Evolutionary conservation across 495 filamentous ascomycete genomes (phyloP).

Genomic region (Xylaria longipes): DNA sequence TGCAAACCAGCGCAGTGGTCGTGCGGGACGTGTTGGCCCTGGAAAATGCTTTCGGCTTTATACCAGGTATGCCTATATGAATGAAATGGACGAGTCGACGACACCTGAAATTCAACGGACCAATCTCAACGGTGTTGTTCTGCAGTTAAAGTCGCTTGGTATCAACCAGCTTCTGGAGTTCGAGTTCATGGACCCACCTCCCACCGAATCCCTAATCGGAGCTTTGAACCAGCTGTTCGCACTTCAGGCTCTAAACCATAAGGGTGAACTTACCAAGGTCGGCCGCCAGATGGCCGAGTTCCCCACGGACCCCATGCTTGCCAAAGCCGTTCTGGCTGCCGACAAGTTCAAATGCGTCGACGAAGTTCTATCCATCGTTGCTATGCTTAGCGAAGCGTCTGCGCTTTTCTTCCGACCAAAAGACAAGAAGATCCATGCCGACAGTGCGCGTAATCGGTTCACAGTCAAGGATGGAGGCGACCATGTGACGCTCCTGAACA

Average conservation of each 20-base stretch:
- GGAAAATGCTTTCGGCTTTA: slow-evolving; percentile 96
- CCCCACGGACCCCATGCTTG: slow-evolving; percentile 91
- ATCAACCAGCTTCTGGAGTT: slow-evolving; percentile 95
- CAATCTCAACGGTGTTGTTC: slow-evolving; percentile 81
- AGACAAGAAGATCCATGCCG: slow-evolving; percentile 96
- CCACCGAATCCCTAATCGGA: slow-evolving; percentile 87
- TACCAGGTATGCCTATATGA: slow-evolving; percentile 92
- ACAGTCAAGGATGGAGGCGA: slow-evolving; percentile 93
- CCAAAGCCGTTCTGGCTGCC: slow-evolving; percentile 89
- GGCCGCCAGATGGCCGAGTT: slow-evolving; percentile 98
- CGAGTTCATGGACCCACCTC: slow-evolving; percentile 95
- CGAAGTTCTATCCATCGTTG: slow-evolving; percentile 91
- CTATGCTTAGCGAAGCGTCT: slow-evolving; percentile 89
- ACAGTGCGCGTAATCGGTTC: slow-evolving; percentile 89
- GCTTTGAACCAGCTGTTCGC: slow-evolving; percentile 93
- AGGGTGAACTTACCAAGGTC: slow-evolving; percentile 88
- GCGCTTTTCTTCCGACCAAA: slow-evolving; percentile 95
- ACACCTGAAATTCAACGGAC: slow-evolving; percentile 94
- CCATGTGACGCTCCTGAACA: slow-evolving; percentile 88
- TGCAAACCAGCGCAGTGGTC: slow-evolving; percentile 89
- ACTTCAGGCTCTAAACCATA: slow-evolving; percentile 86
- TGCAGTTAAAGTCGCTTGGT: slow-evolving; percentile 87
- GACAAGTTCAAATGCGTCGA: slow-evolving; percentile 89
- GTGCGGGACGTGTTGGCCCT: slow-evolving; percentile 90
- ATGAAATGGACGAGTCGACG: slow-evolving; percentile 91